Percentiles rank a stretch among this genome's conserved stretches.
Evolutionary conservation across 306 rosid species (phyloP).

Genomic region (Prosopis cineraria): DNA sequence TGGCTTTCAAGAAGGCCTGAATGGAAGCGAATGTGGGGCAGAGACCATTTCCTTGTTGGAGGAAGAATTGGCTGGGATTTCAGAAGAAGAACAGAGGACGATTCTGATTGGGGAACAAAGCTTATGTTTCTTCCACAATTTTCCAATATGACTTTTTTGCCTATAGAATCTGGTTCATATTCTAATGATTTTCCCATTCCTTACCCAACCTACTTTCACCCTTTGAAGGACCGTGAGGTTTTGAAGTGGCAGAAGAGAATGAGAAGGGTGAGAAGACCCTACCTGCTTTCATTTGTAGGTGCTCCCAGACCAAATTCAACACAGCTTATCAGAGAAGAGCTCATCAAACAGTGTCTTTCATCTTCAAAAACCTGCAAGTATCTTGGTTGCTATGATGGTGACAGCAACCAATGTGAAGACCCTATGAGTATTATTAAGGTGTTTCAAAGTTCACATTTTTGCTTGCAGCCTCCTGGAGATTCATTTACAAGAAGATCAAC

Average conservation of each 20-base stretch:
- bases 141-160: conserved; percentile 51
- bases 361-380: conserved; percentile 42
- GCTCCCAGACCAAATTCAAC: conserved; percentile 45
- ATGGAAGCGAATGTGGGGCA: conserved; percentile 61
- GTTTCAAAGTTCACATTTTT: conserved; percentile 53
- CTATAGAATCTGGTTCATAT: conserved; percentile 46
- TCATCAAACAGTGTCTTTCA: conserved; percentile 44
- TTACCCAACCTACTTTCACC: conserved; percentile 64
- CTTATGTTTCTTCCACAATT: conserved; percentile 57
- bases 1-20: conserved; percentile 47
- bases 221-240: conserved; percentile 41
- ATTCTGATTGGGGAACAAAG: conserved; percentile 61
- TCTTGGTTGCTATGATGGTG: conserved; percentile 30
- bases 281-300: conserved; percentile 58
- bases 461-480: conserved; percentile 65
- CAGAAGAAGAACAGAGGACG: conserved; percentile 40
- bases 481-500: conserved; percentile 58
- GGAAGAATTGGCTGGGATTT: conserved; percentile 64
- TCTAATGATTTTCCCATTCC: conserved; percentile 58
- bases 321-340: conserved; percentile 24
- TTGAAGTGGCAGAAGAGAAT: conserved; percentile 47
- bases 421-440: conserved; percentile 39
- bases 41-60: conserved; percentile 60
- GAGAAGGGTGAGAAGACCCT: conserved; percentile 43
- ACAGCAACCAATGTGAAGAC: conserved; percentile 30